These are phyloP conservation scores for Aureobasidium sp. DNA, from an alignment of 2,329 filamentous ascomycete genomes.

Conservation along the genomic window DNA sequence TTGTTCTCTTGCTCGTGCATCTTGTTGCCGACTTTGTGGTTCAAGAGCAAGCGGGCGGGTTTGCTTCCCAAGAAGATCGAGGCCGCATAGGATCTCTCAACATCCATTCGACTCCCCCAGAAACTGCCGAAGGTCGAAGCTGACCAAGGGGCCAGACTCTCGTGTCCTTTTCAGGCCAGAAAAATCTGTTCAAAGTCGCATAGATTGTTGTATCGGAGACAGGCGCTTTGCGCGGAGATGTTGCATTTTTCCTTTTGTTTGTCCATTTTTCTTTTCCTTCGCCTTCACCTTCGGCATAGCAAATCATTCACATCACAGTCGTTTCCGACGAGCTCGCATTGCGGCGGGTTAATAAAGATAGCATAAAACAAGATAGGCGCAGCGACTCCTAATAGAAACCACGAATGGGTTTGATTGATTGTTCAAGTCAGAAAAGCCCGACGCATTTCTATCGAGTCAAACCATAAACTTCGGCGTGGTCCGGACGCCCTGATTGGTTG, in stretches of 20 bases:
- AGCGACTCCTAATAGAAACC: conserved; percentile 6
- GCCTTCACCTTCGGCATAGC: background rate
- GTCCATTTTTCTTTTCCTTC: conserved; percentile 2
- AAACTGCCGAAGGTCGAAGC: too few relatives aligned
- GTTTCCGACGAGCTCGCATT: background rate
- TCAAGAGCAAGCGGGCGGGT: conserved; percentile 43
- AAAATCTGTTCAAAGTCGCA: background rate
- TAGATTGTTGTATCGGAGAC: background rate
- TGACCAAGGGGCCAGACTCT: background rate
- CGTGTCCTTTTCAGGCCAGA: background rate
- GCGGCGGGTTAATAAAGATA: background rate
- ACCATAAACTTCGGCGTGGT: background rate
- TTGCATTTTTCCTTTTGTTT: conserved; percentile 3
- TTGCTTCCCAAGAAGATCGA: conserved; percentile 10
- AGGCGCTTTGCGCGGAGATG: conserved; percentile 9
- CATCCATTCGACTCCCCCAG: too few relatives aligned
- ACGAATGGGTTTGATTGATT: conserved; percentile 7
- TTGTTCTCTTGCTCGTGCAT: conserved; percentile 40
- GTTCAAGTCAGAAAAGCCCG: background rate
- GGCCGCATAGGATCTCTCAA: background rate
- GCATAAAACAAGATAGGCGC: background rate
- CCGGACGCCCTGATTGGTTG: background rate
- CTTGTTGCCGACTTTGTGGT: conserved; percentile 42
- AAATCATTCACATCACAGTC: background rate
- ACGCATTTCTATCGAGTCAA: conserved; percentile 14